These are phyloP conservation scores for Arthrobotrys entomopaga DNA, from an alignment of 2,329 filamentous ascomycete genomes.

Conservation along the genomic window DNA sequence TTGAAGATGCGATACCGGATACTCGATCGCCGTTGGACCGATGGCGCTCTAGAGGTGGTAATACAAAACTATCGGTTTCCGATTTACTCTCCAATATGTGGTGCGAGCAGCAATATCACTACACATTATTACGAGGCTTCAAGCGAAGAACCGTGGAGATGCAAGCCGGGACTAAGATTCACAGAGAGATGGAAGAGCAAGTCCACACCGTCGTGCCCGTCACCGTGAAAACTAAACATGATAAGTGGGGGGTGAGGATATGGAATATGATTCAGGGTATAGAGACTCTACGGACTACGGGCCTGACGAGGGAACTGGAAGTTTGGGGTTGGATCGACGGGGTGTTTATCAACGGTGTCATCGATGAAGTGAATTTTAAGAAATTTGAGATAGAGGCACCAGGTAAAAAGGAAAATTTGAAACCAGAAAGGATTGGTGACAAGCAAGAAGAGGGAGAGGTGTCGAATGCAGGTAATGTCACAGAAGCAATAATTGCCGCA, in stretches of 20 bases:
- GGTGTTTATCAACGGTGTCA: conserved; percentile 85
- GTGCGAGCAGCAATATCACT: conserved; percentile 96
- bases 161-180: conserved; percentile 81
- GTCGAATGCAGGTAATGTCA: conserved; percentile 22
- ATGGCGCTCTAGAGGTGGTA: conserved; percentile 60
- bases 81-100: conserved; percentile 89
- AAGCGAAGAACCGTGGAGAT: conserved; percentile 83
- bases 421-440: conserved; percentile 6
- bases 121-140: conserved; percentile 79
- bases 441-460: conserved; percentile 21
- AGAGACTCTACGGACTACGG: conserved; percentile 75
- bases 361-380: conserved; percentile 87
- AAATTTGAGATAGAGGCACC: conserved; percentile 62
- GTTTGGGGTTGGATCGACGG: conserved; percentile 87
- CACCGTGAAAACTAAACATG: conserved; percentile 75
- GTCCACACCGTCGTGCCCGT: conserved; percentile 81
- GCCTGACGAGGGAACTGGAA: conserved; percentile 78
- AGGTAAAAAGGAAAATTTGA: conserved; percentile 40
- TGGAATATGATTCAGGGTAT: conserved; percentile 94
- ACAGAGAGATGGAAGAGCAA: conserved; percentile 84
- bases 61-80: conserved; percentile 83
- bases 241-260: conserved; percentile 80
- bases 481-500: conserved; percentile 27
- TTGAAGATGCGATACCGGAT: conserved; percentile 23
- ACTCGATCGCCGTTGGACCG: conserved; percentile 56